Evolutionary conservation across 2,329 filamentous ascomycete genomes (phyloP).

Genomic region (Coniochaeta sp.): DNA sequence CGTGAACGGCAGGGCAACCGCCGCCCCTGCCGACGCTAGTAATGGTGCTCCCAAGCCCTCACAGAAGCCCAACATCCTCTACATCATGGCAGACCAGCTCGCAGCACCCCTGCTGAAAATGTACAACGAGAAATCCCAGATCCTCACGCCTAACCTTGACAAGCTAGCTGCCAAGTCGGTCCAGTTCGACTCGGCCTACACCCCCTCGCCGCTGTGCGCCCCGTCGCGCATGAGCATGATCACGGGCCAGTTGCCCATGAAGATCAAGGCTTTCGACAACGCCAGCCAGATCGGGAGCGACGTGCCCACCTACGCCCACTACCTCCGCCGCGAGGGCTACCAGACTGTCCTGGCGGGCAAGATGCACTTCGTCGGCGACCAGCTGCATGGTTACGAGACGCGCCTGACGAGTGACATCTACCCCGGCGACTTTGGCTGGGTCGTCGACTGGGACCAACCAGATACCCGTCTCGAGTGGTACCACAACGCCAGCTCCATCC

Average conservation of each 20-base stretch:
- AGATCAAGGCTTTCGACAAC: slow-evolving; percentile 89
- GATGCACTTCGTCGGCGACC: slow-evolving; percentile 96
- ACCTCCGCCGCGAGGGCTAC: slow-evolving; percentile 76
- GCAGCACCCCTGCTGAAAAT: slow-evolving; percentile 86
- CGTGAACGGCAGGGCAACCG: neutral
- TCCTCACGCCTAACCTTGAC: slow-evolving; percentile 88
- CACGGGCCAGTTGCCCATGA: slow-evolving; percentile 82
- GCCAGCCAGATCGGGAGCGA: slow-evolving; percentile 78
- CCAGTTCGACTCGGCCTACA: slow-evolving; percentile 91
- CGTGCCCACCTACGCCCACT: slow-evolving; percentile 87
- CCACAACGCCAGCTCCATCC: slow-evolving; percentile 89
- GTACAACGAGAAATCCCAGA: slow-evolving; percentile 81
- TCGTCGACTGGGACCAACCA: slow-evolving; percentile 91
- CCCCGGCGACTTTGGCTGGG: slow-evolving; percentile 89
- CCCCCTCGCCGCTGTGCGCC: slow-evolving; percentile 85
- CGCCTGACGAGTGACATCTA: slow-evolving; percentile 94
- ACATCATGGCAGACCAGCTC: slow-evolving; percentile 96
- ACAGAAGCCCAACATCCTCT: slow-evolving; percentile 69
- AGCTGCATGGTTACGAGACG: slow-evolving; percentile 89
- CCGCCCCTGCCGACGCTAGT: neutral
- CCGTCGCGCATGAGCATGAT: slow-evolving; percentile 94
- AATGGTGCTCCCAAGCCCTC: slow-evolving; percentile 9
- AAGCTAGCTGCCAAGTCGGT: slow-evolving; percentile 73
- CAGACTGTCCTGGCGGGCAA: slow-evolving; percentile 88
- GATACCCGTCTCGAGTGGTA: slow-evolving; percentile 87